These are phyloP conservation scores for Mesotaenium endlicherianum DNA, from an alignment of 139 green algal genomes.

Conservation along the genomic window DNA sequence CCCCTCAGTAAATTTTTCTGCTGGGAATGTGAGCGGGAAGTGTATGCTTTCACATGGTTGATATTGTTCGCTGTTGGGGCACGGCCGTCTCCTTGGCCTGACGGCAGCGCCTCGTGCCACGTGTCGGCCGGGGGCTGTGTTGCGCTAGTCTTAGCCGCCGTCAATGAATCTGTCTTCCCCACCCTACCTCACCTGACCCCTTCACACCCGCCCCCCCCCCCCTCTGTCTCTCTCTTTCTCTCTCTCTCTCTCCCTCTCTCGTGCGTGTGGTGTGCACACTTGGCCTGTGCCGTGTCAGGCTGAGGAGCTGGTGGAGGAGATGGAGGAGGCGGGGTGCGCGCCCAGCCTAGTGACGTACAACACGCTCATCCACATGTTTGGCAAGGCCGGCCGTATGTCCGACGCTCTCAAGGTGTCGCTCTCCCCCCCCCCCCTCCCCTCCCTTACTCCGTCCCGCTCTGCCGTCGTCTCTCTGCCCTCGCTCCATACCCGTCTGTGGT, in stretches of 20 bases:
- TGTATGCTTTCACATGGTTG: no score
- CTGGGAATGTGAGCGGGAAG: no score
- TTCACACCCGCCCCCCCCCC: background rate
- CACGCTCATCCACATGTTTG: slow-evolving; percentile 15
- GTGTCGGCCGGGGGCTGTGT: background rate
- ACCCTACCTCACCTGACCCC: background rate
- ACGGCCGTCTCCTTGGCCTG: no score
- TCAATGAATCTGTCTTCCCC: background rate
- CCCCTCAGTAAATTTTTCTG: no score
- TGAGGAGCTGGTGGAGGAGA: background rate
- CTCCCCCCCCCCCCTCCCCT: no score
- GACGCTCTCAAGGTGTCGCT: background rate
- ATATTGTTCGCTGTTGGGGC: no score
- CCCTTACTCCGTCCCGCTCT: no score
- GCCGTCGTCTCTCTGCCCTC: no score
- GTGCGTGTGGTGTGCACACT: background rate
- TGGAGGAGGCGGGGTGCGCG: slow-evolving; percentile 12
- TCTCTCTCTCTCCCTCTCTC: background rate
- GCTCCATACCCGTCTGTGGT: no score
- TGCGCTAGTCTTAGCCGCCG: background rate
- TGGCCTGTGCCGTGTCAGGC: no score
- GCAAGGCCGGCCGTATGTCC: background rate
- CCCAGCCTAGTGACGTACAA: slow-evolving; percentile 35
- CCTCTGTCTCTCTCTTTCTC: background rate
- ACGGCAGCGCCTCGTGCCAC: no score